Evolutionary conservation across 2,329 filamentous ascomycete species (phyloP).

Genomic region (Calonectria multiphialidica): DNA sequence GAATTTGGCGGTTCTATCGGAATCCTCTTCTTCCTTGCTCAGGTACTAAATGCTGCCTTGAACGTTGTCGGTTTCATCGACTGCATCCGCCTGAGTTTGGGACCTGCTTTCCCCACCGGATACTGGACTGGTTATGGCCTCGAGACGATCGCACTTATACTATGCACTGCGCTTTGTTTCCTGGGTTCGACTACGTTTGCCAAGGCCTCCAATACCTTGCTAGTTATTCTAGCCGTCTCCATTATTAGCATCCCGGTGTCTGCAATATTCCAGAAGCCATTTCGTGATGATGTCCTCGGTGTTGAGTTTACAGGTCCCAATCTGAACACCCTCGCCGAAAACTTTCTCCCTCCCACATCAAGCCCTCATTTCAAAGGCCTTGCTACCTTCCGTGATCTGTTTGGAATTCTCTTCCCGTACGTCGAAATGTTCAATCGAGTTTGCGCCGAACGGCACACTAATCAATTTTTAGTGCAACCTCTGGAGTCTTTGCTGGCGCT

Average conservation of each 20-base stretch:
- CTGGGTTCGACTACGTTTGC: slow-evolving; percentile 85
- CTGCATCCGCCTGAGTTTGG: slow-evolving; percentile 83
- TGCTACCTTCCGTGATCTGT: slow-evolving; percentile 83
- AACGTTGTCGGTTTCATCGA: slow-evolving; percentile 90
- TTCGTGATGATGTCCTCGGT: slow-evolving; percentile 69
- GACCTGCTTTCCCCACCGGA: slow-evolving; percentile 73
- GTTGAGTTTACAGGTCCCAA: slow-evolving; percentile 86
- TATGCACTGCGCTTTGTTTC: slow-evolving; percentile 82
- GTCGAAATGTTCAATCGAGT: slow-evolving; percentile 15
- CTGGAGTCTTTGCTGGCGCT: slow-evolving; percentile 76
- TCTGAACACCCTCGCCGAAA: slow-evolving; percentile 76
- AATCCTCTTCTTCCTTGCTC: slow-evolving; percentile 90
- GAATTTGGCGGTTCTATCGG: slow-evolving; percentile 93
- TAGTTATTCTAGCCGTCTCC: slow-evolving; percentile 77
- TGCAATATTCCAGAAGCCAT: slow-evolving; percentile 76
- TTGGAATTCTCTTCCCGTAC: slow-evolving; percentile 85
- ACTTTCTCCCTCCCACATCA: slow-evolving; percentile 77
- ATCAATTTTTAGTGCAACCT: slow-evolving; percentile 55
- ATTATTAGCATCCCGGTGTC: slow-evolving; percentile 88
- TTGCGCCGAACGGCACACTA: slow-evolving; percentile 38
- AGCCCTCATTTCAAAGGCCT: slow-evolving; percentile 72
- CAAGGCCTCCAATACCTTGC: slow-evolving; percentile 81
- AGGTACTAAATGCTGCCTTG: slow-evolving; percentile 87
- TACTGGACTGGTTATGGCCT: slow-evolving; percentile 85
- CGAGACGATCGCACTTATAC: slow-evolving; percentile 76